Percentiles rank a stretch among this genome's conserved stretches.
Conservation (phyloP, 2,329 filamentous ascomycete species). For the Fusarium mangiferae region DNA sequence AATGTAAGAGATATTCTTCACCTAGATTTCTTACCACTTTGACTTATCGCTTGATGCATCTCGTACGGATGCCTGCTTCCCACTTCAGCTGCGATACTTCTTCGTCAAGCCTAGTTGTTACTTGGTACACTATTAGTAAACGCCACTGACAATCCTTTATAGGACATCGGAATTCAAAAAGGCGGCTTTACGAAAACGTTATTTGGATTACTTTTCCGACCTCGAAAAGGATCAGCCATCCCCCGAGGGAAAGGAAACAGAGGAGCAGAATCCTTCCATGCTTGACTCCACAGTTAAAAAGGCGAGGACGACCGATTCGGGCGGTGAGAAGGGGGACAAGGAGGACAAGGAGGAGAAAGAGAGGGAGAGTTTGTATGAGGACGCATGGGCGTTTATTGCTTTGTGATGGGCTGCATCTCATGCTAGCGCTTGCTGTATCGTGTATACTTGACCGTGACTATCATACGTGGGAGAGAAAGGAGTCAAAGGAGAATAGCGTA, state of each 20-base stretch:
- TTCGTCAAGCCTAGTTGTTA: not conserved
- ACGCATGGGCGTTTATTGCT: accelerated
- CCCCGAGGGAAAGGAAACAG: too few species aligned
- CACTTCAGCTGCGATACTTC: not conserved
- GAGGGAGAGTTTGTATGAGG: not conserved
- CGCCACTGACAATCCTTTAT: not conserved
- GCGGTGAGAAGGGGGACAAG: too few species aligned
- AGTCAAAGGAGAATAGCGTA: not conserved
- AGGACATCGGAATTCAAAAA: not conserved
- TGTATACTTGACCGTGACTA: not conserved
- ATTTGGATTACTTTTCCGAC: not conserved
- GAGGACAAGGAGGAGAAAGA: not conserved
- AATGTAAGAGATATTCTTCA: not conserved
- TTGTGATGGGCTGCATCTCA: not conserved
- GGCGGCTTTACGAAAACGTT: not conserved
- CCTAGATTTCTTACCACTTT: not conserved
- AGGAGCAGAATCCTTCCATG: too few species aligned
- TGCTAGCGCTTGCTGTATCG: not conserved
- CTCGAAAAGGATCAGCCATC: not conserved
- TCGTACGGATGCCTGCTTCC: not conserved
- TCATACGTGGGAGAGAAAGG: not conserved
- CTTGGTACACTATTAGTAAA: not conserved
- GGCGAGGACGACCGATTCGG: not conserved
- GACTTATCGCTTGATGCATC: not conserved
- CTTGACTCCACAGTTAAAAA: not conserved